A percentile compares a stretch with the other conserved stretches of the same genome.
Evolutionary conservation across 2,329 filamentous ascomycete species (phyloP).

Genomic region (Xylaria sp.): DNA sequence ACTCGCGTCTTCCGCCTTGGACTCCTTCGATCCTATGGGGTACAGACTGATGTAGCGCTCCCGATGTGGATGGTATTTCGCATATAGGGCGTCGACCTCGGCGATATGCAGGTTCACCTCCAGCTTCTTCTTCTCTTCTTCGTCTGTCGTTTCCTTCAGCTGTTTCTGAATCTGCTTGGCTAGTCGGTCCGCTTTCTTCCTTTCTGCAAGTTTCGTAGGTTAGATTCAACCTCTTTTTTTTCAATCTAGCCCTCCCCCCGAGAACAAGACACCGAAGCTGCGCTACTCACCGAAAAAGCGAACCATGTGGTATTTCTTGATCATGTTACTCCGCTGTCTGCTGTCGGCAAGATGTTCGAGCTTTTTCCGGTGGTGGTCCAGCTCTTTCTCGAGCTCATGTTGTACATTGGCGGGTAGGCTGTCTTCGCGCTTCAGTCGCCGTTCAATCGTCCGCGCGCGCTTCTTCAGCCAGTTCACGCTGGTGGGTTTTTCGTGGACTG

Average conservation of each 20-base stretch:
- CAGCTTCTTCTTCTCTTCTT: conserved; percentile 47
- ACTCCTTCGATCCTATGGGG: conserved; percentile 37
- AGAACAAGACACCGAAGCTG: no score
- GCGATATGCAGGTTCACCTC: conserved; percentile 57
- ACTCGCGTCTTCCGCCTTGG: conserved; percentile 39
- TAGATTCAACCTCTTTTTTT: conserved; percentile 2
- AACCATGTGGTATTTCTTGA: conserved; percentile 75
- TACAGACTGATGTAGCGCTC: conserved; percentile 66
- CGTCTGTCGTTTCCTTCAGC: conserved; percentile 46
- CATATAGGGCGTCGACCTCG: conserved; percentile 71
- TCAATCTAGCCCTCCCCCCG: not conserved
- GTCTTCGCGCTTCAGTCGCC: conserved; percentile 56
- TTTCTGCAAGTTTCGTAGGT: conserved; percentile 43
- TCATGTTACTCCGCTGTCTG: conserved; percentile 63
- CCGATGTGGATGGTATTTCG: conserved; percentile 64
- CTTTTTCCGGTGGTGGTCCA: conserved; percentile 61
- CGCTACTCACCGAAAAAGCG: conserved; percentile 66
- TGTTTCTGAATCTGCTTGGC: conserved; percentile 60
- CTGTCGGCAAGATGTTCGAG: conserved; percentile 54
- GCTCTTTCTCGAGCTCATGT: conserved; percentile 65
- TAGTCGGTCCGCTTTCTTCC: conserved; percentile 65
- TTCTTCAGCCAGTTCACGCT: conserved; percentile 62
- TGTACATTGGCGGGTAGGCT: conserved; percentile 63
- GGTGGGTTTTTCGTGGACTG: conserved; percentile 41
- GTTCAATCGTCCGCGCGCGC: conserved; percentile 62